These are phyloP conservation scores for Isabelozyma gotoi DNA, from an alignment of 805 yeast species.

Conservation along the genomic window DNA sequence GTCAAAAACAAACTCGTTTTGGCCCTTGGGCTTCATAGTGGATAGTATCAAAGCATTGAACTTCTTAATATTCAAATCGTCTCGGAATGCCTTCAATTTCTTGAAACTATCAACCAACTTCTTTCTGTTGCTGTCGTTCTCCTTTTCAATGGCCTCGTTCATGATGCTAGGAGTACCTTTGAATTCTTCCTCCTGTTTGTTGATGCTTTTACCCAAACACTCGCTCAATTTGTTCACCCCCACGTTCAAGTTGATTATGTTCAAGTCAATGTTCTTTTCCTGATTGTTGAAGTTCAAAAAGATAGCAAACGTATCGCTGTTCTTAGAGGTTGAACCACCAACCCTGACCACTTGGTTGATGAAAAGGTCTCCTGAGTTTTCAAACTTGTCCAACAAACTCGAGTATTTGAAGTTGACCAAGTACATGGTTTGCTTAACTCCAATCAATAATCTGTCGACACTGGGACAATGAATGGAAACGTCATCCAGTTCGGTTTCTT, in stretches of 20 bases:
- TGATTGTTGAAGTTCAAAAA: slow-evolving; percentile 40
- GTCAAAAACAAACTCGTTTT: slow-evolving; percentile 46
- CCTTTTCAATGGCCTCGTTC: slow-evolving; percentile 17
- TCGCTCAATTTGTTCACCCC: slow-evolving; percentile 71
- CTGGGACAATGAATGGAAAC: slow-evolving; percentile 40
- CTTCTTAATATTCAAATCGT: slow-evolving; percentile 15
- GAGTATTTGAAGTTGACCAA: slow-evolving; percentile 46
- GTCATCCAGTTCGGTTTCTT: neutral
- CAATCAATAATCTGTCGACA: slow-evolving; percentile 46
- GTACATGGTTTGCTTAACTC: slow-evolving; percentile 38
- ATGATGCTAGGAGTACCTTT: slow-evolving; percentile 24
- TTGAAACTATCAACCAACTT: slow-evolving; percentile 24
- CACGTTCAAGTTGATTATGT: slow-evolving; percentile 51
- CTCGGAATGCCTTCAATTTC: slow-evolving; percentile 17
- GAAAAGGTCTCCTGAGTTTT: slow-evolving; percentile 23
- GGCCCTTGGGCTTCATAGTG: slow-evolving; percentile 29
- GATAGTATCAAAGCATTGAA: slow-evolving; percentile 29
- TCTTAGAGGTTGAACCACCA: slow-evolving; percentile 42
- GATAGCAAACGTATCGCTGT: slow-evolving; percentile 42
- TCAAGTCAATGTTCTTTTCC: slow-evolving; percentile 44
- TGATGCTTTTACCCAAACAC: slow-evolving; percentile 63
- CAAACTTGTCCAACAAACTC: slow-evolving; percentile 33
- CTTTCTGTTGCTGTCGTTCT: slow-evolving; percentile 11
- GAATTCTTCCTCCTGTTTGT: slow-evolving; percentile 11
- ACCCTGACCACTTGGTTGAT: slow-evolving; percentile 32